Evolutionary conservation across 2,329 filamentous ascomycete species (phyloP), one percentile per base, ranked within the genome.

Genomic region (Blumeria hordei): DNA sequence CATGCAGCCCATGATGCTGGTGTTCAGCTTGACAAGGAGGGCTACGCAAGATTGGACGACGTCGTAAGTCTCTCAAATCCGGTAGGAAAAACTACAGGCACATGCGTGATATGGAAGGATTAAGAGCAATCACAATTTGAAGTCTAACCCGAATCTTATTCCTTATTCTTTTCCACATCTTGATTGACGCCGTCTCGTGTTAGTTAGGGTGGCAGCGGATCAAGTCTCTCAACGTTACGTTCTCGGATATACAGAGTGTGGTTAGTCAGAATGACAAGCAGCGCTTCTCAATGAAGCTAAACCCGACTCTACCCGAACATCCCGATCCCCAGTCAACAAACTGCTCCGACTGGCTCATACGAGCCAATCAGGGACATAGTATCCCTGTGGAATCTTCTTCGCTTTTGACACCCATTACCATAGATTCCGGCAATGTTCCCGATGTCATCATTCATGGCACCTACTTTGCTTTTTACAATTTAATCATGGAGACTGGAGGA

Each of bases 281-380:
- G 68, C 84, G 92, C 41, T 98, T 93, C 71, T 77, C 80, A 1
- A 73, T 96, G 64, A 81, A 87, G 54, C 76, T 76, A 49, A 74
- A 70, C 58, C 62, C 65, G 12, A 49, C 59, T 3, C 58, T 63
- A n/a, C 32, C 43, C 12, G 28, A 56, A 9, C 3, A 14, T n/a
- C 59, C 60, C 21, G 53, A 60, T 56, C 62, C 55, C 35, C 60
- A 60, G 0, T 65, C 64, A 4, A 66, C 67, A 34, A 71, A 83
- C 53, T 74, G 85, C 0, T 67, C 73, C 0, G 74, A 83, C 66
- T 95, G 81, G 71, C 74, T 93, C 35, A 95, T 98, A 69, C 87
- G 92, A 63, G 92, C 92, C 33, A 94, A 93, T 64, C 92, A 96
- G 70, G 92, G 92, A 55, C 92, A 96, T 71, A 87, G 79, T 62